Percentiles rank a stretch among this genome's conserved stretches.
These are phyloP conservation scores for Hibiscus syriacus DNA, from an alignment of 345 rosid species.

Conservation along the genomic window DNA sequence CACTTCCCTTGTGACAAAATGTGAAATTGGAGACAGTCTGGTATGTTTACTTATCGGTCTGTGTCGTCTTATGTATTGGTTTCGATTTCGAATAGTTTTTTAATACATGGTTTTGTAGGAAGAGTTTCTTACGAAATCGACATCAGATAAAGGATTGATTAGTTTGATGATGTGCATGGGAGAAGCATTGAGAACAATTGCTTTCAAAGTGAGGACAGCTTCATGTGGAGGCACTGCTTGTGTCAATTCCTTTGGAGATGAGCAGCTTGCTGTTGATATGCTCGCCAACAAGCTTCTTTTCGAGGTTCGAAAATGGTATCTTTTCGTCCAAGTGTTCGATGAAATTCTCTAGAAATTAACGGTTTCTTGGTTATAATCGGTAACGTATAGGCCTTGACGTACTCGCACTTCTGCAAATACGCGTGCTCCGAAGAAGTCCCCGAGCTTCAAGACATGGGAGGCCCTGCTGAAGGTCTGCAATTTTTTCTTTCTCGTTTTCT, in stretches of 20 bases:
- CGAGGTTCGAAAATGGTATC: conserved; percentile 39
- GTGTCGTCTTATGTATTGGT: background rate
- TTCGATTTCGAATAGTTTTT: background rate
- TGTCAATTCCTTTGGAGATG: conserved; percentile 86
- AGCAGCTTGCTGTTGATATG: conserved; percentile 96
- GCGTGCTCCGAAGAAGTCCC: conserved; percentile 98
- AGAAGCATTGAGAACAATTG: conserved; percentile 85
- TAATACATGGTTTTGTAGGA: conserved; percentile 37
- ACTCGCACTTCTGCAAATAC: conserved; percentile 88
- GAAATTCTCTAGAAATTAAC: background rate
- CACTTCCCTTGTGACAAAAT: conserved; percentile 50
- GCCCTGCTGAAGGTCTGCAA: conserved; percentile 74
- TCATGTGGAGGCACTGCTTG: conserved; percentile 98
- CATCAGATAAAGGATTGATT: conserved; percentile 69
- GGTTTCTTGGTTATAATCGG: conserved; percentile 2
- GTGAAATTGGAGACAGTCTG: conserved; percentile 94
- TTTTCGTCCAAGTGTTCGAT: background rate
- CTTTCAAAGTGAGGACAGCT: conserved; percentile 93
- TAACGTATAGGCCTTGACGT: conserved; percentile 55
- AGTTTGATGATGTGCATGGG: conserved; percentile 85
- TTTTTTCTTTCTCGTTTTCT: background rate
- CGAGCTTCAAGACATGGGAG: conserved; percentile 97
- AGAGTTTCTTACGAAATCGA: conserved; percentile 80
- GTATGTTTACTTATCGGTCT: conserved; percentile 28
- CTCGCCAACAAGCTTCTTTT: conserved; percentile 90